A percentile compares a stretch with the other conserved stretches of the same genome.
These are phyloP conservation scores for Ceratocystis lukuohia DNA, from an alignment of 2,329 filamentous ascomycete species.

Conservation along the genomic window DNA sequence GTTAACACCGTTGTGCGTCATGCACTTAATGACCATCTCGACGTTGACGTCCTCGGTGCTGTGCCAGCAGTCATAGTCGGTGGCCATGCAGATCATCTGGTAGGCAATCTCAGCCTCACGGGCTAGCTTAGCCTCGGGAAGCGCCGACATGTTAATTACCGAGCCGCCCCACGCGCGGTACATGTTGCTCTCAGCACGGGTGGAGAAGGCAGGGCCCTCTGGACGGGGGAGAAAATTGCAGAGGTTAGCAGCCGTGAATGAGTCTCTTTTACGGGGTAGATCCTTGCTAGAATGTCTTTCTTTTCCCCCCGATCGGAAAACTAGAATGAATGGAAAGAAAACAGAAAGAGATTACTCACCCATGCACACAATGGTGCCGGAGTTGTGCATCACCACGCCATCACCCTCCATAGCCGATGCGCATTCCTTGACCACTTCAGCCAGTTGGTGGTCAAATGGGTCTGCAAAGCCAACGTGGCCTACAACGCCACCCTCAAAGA, in stretches of 20 bases:
- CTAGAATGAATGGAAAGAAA: conserved; percentile 1
- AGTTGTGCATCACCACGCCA: conserved; percentile 69
- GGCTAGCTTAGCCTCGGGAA: conserved; percentile 92
- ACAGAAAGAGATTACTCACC: conserved; percentile 37
- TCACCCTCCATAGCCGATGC: conserved; percentile 66
- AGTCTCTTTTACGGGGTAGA: no score
- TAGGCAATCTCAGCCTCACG: conserved; percentile 93
- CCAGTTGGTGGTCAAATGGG: conserved; percentile 73
- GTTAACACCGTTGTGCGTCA: conserved; percentile 85
- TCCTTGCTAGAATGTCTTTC: background rate
- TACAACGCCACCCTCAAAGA: conserved; percentile 85
- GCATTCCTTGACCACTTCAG: conserved; percentile 63
- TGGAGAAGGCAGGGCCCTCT: conserved; percentile 98
- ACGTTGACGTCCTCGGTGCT: conserved; percentile 74
- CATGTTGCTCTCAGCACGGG: conserved; percentile 86
- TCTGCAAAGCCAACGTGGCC: conserved; percentile 93
- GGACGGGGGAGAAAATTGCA: conserved; percentile 1
- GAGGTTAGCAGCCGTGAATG: background rate
- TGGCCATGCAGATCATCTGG: conserved; percentile 98
- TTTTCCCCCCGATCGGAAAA: background rate
- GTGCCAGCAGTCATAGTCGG: conserved; percentile 98
- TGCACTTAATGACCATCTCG: conserved; percentile 92
- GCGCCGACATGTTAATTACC: conserved; percentile 95
- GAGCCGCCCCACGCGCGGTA: conserved; percentile 89
- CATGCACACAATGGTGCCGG: conserved; percentile 84